These are phyloP conservation scores for Parastagonospora avenae DNA, from an alignment of 2,329 filamentous ascomycete genomes.

Conservation along the genomic window DNA sequence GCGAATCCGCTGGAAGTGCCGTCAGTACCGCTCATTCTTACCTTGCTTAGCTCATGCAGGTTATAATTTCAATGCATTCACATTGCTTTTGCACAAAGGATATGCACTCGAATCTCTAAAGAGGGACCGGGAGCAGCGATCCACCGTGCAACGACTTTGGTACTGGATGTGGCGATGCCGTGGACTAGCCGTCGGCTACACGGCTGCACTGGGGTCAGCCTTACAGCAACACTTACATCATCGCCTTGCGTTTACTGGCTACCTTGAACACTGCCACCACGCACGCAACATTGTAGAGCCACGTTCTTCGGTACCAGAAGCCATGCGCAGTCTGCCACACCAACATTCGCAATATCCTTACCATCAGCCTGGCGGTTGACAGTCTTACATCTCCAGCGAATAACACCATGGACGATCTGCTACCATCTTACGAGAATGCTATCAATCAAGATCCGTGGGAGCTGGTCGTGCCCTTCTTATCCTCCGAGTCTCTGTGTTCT, in stretches of 20 bases:
- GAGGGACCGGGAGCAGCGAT: too few relatives aligned
- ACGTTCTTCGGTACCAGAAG: background rate
- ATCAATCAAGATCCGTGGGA: constrained; percentile 61
- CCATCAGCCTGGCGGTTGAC: background rate
- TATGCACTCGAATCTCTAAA: too few relatives aligned
- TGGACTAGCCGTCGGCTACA: too few relatives aligned
- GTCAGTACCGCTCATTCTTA: too few relatives aligned
- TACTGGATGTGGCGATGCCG: background rate
- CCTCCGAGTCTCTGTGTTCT: constrained; percentile 61
- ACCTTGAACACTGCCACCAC: background rate
- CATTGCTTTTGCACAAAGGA: too few relatives aligned
- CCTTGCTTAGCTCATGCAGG: too few relatives aligned
- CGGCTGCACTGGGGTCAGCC: background rate
- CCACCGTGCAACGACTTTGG: too few relatives aligned
- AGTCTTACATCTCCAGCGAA: background rate
- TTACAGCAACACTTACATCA: constrained; percentile 3
- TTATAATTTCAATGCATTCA: too few relatives aligned
- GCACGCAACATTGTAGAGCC: background rate
- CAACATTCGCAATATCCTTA: background rate
- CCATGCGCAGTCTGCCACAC: background rate
- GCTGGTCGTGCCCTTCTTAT: constrained; percentile 62
- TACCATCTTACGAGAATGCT: constrained; percentile 65
- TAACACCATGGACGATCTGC: constrained; percentile 59
- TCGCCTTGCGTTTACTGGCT: background rate
- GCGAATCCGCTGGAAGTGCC: too few relatives aligned